Conservation (phyloP, 176 grass and related monocot genomes). For the Lolium multiflorum region DNA sequence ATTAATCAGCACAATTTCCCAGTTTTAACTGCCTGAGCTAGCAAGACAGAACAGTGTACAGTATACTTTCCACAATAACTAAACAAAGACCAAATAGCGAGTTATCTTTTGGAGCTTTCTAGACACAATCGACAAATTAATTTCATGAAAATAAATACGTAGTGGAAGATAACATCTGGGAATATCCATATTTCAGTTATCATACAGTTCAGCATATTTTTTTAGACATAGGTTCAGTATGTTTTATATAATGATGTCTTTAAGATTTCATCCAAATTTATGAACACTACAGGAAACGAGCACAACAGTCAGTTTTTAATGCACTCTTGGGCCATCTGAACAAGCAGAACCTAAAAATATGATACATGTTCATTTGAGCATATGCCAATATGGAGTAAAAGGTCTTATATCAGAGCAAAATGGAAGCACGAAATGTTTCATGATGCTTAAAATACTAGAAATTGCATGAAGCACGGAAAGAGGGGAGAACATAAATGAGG, state of each 20-base stretch:
- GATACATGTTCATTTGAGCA: not conserved
- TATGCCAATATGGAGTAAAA: not conserved
- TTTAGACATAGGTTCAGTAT: too few species aligned
- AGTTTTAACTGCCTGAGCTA: not conserved
- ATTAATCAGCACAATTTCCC: not conserved
- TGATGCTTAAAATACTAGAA: not conserved
- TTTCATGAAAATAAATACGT: not conserved
- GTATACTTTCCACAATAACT: too few species aligned
- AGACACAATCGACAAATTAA: not conserved
- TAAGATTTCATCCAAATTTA: conserved; percentile 15
- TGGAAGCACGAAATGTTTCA: not conserved
- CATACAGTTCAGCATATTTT: not conserved
- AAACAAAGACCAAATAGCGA: not conserved
- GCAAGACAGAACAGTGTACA: not conserved
- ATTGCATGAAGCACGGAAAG: too few species aligned
- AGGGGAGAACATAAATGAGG: not conserved
- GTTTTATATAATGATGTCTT: not conserved
- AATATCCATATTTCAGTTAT: not conserved
- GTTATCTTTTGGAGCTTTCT: not conserved
- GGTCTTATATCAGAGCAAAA: not conserved
- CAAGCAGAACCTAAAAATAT: not conserved
- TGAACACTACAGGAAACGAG: not conserved
- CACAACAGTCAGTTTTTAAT: not conserved
- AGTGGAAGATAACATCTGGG: not conserved
- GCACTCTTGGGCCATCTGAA: not conserved